A percentile compares a stretch with the other conserved stretches of the same genome.
These are phyloP conservation scores for Pulveroboletus sp. DNA, from an alignment of 768 basidiomycete species.

Conservation along the genomic window DNA sequence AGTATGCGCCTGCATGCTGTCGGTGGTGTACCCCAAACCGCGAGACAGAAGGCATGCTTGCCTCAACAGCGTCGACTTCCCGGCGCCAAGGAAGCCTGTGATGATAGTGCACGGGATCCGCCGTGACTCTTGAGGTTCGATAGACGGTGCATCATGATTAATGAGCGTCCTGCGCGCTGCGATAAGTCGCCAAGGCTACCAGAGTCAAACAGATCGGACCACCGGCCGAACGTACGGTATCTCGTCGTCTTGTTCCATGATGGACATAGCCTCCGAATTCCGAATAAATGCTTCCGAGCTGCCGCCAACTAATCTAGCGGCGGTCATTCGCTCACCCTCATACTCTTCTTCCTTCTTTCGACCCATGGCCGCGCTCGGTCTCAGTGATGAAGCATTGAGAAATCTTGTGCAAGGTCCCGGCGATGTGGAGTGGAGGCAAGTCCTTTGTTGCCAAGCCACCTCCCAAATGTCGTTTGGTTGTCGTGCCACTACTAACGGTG, in stretches of 20 bases:
- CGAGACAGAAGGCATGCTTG: conserved; percentile 20
- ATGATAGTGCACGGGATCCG: conserved; percentile 88
- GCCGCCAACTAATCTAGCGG: conserved; percentile 2
- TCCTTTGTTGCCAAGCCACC: conserved; percentile 3
- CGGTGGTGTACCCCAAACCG: not conserved
- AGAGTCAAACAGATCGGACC: conserved; percentile 4
- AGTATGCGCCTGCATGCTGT: conserved; percentile 63
- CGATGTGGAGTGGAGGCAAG: conserved; percentile 81
- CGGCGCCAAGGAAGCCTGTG: conserved; percentile 91
- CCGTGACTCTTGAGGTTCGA: conserved; percentile 10
- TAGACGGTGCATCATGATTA: conserved; percentile 17
- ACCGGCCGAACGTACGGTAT: conserved; percentile 47
- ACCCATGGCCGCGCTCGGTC: conserved; percentile 20
- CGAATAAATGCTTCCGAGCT: conserved; percentile 20
- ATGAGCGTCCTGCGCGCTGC: conserved; percentile 27
- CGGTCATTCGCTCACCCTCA: not conserved
- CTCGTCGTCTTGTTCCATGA: conserved; percentile 54
- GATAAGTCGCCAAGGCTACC: conserved; percentile 5
- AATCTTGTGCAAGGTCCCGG: conserved; percentile 72
- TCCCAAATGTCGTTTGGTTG: not conserved
- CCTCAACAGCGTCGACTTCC: conserved; percentile 91
- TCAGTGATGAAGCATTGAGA: conserved; percentile 41
- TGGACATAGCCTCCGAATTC: conserved; percentile 23
- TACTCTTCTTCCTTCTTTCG: not conserved
- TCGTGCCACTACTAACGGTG: conserved; percentile 9